Conservation (phyloP, 129 eudicot species). For the Saposhnikovia divaricata region DNA sequence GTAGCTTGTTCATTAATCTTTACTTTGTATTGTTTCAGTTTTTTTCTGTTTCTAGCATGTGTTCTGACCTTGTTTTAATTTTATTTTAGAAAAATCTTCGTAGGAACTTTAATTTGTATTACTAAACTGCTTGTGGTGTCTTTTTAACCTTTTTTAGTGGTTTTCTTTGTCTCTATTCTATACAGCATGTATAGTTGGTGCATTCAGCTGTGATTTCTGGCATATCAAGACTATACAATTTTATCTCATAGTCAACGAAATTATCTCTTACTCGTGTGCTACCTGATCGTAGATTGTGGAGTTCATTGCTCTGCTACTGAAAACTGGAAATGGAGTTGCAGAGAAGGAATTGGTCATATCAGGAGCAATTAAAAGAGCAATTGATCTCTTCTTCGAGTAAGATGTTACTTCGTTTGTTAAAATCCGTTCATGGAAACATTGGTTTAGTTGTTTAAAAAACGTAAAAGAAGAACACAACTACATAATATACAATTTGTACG, state of each 20-base stretch:
- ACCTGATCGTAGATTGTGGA: conserved; percentile 63
- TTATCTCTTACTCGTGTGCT: conserved; percentile 3
- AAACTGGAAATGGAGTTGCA: conserved; percentile 73
- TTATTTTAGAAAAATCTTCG: neutral
- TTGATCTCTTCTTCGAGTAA: conserved; percentile 91
- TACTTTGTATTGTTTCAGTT: neutral
- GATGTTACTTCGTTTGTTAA: conserved; percentile 10
- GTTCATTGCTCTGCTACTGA: conserved; percentile 72
- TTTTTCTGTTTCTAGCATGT: neutral
- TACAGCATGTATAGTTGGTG: neutral
- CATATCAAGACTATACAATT: neutral
- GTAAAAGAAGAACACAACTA: neutral
- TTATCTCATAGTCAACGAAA: neutral
- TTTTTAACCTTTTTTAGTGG: neutral
- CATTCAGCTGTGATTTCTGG: neutral
- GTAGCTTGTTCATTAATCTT: neutral
- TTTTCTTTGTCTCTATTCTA: neutral
- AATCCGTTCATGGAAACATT: neutral
- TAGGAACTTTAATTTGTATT: neutral
- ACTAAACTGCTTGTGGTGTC: neutral
- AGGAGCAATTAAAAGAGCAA: conserved; percentile 65
- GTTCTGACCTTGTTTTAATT: neutral
- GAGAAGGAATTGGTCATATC: conserved; percentile 73
- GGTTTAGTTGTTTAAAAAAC: neutral
- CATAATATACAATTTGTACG: neutral